Percentiles rank a stretch among this genome's conserved stretches.
These are phyloP conservation scores for Acanthamoeba healyi DNA, from an alignment of 208 protist species.

Conservation along the genomic window DNA sequence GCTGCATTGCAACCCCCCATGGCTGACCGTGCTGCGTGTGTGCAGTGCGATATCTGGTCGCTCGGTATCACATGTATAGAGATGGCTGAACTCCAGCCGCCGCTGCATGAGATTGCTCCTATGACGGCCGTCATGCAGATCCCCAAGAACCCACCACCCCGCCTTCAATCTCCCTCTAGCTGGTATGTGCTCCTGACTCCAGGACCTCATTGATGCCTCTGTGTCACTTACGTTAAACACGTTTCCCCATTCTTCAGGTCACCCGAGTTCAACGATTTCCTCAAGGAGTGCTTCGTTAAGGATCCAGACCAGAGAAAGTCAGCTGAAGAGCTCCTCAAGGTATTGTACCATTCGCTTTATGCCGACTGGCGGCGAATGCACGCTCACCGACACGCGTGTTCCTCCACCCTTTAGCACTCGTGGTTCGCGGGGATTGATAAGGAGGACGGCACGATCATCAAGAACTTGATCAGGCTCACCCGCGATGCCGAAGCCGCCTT, in stretches of 20 bases:
- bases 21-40: neutral
- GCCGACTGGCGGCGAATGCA: no score
- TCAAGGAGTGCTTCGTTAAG: constrained; percentile 66
- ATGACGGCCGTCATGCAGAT: constrained; percentile 90
- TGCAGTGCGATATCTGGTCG: constrained; percentile 96
- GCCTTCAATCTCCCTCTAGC: neutral
- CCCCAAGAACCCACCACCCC: constrained; percentile 82
- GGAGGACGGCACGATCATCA: constrained; percentile 20
- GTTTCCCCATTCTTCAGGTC: no score
- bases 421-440: constrained; percentile 29
- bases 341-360: neutral
- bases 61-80: constrained; percentile 97
- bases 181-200: neutral
- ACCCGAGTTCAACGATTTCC: constrained; percentile 66
- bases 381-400: neutral
- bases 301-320: constrained; percentile 68
- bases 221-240: no score
- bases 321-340: constrained; percentile 48
- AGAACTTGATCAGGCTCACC: constrained; percentile 11
- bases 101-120: constrained; percentile 93
- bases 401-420: neutral
- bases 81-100: constrained; percentile 96
- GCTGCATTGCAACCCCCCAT: no score
- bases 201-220: no score
- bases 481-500: constrained; percentile 57